phyloP scores from a whole-genome alignment of 2,329 filamentous ascomycete genomes.

The Cordyceps cateniannulata region DNA sequence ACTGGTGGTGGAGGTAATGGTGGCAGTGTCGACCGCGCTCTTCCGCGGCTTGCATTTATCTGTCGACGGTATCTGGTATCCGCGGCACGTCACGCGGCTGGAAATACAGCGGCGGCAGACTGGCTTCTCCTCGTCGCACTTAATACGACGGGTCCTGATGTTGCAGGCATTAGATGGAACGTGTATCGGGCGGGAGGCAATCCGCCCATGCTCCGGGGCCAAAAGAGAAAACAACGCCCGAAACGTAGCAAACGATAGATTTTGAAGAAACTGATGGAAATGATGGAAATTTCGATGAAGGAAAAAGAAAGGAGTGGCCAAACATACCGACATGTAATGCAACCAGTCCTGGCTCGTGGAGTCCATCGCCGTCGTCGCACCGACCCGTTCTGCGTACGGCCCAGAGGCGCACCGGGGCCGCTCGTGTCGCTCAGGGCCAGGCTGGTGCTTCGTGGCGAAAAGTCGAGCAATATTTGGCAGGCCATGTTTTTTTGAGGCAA shows the following conservation, averaged over 20 bases:
- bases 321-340: slow-evolving; percentile 4
- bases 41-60: not conserved
- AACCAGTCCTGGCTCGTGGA: not conserved
- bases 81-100: not conserved
- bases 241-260: not conserved
- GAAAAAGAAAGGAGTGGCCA: not conserved
- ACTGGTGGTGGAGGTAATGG: too few species aligned
- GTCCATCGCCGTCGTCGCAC: not conserved
- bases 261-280: not conserved
- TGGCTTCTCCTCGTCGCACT: slow-evolving; percentile 2
- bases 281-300: not conserved
- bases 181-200: not conserved
- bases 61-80: not conserved
- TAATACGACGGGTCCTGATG: not conserved
- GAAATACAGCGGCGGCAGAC: not conserved
- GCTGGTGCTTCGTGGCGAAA: not conserved
- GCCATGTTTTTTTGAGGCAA: not conserved
- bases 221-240: not conserved
- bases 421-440: not conserved
- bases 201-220: not conserved
- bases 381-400: not conserved
- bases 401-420: not conserved
- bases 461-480: slow-evolving; percentile 1
- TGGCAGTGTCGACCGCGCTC: not conserved
- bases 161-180: not conserved